Conservation (phyloP, 805 yeast species). For the Wickerhamomyces strasburgensis region DNA sequence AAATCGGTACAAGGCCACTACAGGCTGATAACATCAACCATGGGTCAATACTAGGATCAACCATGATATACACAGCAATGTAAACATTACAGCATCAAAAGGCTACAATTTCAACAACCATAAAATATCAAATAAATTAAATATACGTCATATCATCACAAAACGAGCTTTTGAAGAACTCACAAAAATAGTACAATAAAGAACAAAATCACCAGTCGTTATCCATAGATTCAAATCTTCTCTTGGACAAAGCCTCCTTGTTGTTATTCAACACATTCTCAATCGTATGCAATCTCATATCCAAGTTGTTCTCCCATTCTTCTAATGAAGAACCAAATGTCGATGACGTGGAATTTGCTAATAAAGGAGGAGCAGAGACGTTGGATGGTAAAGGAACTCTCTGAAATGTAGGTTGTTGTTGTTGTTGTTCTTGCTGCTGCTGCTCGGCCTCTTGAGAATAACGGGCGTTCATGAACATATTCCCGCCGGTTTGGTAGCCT, state of each 20-base stretch:
- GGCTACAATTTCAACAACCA: background rate
- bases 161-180: background rate
- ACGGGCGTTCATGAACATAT: constrained; percentile 10
- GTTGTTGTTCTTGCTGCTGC: constrained; percentile 14
- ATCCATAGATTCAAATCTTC: constrained; percentile 24
- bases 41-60: no score
- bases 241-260: constrained; percentile 19
- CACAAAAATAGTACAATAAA: background rate
- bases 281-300: constrained; percentile 30
- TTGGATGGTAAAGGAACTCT: constrained; percentile 33
- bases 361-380: constrained; percentile 30
- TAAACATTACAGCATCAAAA: no score
- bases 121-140: background rate
- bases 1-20: background rate
- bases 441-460: constrained; percentile 19
- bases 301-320: constrained; percentile 35
- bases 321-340: constrained; percentile 32
- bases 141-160: background rate
- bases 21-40: background rate
- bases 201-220: constrained; percentile 21
- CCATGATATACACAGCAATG: no score
- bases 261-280: constrained; percentile 23
- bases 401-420: constrained; percentile 24
- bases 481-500: constrained; percentile 41
- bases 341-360: constrained; percentile 30